Base-by-base conservation (phyloP, 257 asterid genomes). In the Prunella vulgaris region DNA sequence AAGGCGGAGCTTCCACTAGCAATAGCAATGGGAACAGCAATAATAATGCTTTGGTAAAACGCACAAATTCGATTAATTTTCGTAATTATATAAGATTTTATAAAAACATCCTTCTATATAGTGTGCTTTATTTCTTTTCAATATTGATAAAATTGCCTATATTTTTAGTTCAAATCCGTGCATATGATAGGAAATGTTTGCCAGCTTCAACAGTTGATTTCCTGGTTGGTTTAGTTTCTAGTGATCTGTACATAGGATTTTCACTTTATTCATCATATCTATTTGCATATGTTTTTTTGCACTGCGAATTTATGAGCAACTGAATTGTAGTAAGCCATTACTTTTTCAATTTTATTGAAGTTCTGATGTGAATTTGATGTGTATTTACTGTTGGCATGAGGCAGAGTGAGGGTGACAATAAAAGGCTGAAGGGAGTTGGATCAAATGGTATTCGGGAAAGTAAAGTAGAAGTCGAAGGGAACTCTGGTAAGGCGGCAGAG, bases 1-100 rank as follows among this genome's bases (percentile, higher is more conserved):
- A 78, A 48, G 82, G 74, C 52, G 83, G 81, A 69, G 80, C 86
- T 74, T 87, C 85, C n/a, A 76, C 82, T 24, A 78, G 82, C 74
- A 80, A 82, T 69, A 79, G 84, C 74, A 67, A 75, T 62, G 74
- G 68, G 37, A 68, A 68, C 61, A 58, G 71, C 69, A 67, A 68
- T 52, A 58, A 56, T 60, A 78, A 82, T 74, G 82, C 33, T 51
- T 42, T 81, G 87, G 88, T 83, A 77, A 68, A 28, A 51, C 70
- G 60, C 14, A 28, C 35, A 3, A 68, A 18, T 68, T 69, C 63
- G 24, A n/a, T 73, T 63, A 12, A 52, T 35, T 61, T 56, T 64
- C 30, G 12, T 15, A 28, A 3, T 0, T 53, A 3, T 24, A 42
- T 54, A 4, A 3, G 28, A 24, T 53, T 68, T 66, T 12, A n/a